A percentile compares a stretch with the other conserved stretches of the same genome.
Evolutionary conservation across 2,329 filamentous ascomycete genomes (phyloP).

Genomic region (Purpureocillium lavendulum): DNA sequence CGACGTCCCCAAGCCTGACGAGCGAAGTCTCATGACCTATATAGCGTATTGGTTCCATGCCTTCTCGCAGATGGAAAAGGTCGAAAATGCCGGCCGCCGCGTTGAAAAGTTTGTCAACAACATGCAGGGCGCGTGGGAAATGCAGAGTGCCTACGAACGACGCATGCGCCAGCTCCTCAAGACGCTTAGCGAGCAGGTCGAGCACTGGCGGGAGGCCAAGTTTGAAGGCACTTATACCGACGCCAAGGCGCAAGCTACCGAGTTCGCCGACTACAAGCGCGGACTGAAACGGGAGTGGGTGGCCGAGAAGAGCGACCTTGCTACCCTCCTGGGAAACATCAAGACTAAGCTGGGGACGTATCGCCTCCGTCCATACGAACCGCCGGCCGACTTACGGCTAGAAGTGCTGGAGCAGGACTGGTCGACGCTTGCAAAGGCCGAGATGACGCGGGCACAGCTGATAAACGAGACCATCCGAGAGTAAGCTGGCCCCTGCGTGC

Average conservation of each 20-base stretch:
- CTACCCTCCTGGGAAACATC: constrained; percentile 91
- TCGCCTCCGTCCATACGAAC: constrained; percentile 81
- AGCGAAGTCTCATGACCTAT: constrained; percentile 97
- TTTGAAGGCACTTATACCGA: constrained; percentile 91
- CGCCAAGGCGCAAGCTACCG: constrained; percentile 74
- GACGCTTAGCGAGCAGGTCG: constrained; percentile 64
- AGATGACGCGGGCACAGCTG: constrained; percentile 81
- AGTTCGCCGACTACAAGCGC: constrained; percentile 85
- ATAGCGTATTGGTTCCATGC: constrained; percentile 99
- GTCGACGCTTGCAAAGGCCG: constrained; percentile 68
- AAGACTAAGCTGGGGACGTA: constrained; percentile 98
- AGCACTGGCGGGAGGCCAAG: constrained; percentile 67
- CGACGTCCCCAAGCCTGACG: constrained; percentile 91
- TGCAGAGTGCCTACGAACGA: constrained; percentile 93
- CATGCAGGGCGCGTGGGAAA: constrained; percentile 99
- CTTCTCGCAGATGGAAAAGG: constrained; percentile 97
- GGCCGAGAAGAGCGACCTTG: constrained; percentile 92
- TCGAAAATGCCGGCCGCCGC: constrained; percentile 90
- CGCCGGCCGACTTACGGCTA: constrained; percentile 72
- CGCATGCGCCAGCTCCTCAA: constrained; percentile 78
- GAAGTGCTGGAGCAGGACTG: constrained; percentile 79
- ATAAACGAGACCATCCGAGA: constrained; percentile 99
- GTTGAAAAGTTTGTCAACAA: constrained; percentile 98
- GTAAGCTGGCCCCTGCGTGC: constrained; percentile 33
- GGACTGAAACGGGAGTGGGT: constrained; percentile 93